Percentiles rank a stretch among this genome's conserved stretches.
Evolutionary conservation across 1,284 basidiomycete species (phyloP).

Genomic region (Ganoderma leucocontextum): DNA sequence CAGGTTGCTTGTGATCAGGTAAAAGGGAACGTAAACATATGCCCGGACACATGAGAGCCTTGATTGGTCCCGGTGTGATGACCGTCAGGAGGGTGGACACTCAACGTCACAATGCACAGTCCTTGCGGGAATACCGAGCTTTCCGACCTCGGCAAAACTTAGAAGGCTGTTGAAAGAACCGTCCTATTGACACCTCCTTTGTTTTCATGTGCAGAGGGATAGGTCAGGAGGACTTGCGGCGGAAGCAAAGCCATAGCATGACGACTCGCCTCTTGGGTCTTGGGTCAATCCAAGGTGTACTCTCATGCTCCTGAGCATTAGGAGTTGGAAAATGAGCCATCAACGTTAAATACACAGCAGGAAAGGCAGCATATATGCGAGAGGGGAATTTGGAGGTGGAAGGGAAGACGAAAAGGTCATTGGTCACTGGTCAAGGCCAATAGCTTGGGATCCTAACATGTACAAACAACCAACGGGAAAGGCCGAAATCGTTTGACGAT

Average conservation of each 20-base stretch:
- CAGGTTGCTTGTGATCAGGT: too few relatives aligned
- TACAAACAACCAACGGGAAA: neutral
- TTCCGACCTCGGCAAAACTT: neutral
- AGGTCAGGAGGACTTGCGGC: too few relatives aligned
- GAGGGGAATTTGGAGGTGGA: neutral
- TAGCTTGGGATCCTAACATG: neutral
- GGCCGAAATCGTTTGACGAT: too few relatives aligned
- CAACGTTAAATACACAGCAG: neutral
- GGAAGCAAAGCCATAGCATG: too few relatives aligned
- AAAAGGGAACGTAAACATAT: too few relatives aligned
- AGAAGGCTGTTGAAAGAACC: neutral
- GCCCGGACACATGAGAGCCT: neutral
- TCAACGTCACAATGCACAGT: neutral
- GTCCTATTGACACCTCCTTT: neutral
- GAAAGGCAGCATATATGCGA: neutral
- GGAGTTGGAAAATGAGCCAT: too few relatives aligned
- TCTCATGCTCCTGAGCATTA: too few relatives aligned
- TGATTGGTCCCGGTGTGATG: neutral
- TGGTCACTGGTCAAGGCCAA: neutral
- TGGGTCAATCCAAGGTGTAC: too few relatives aligned
- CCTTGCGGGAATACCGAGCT: neutral
- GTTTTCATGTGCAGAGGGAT: neutral
- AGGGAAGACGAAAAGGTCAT: neutral
- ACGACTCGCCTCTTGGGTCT: too few relatives aligned
- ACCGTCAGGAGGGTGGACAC: neutral